Base-by-base conservation (phyloP, 768 basidiomycete species). In the Lepiota venenata region DNA sequence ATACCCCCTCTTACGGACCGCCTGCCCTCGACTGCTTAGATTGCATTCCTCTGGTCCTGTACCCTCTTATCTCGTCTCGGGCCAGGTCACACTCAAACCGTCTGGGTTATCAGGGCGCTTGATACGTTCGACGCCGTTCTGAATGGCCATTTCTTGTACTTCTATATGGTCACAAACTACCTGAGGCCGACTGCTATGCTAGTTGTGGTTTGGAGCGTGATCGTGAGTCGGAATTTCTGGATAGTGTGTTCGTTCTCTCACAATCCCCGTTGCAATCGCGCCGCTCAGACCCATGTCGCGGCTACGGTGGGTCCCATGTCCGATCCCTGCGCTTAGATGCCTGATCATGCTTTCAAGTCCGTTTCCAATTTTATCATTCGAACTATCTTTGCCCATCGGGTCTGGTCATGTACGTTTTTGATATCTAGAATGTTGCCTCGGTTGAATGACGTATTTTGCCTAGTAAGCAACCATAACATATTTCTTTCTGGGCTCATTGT, bases 81-180 rank as follows among this genome's bases (percentile, higher is more conserved):
- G 29, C 39, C 6, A n/a, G 8, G 18, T 42, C 36, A n/a, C 29
- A 32, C 15, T 55, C 27, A 4, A 22, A 10, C 16, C 20, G 15
- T 38, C 22, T 25, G 25, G 56, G 18, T n/a, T 15, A 20, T 14
- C 29, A 82, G 81, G 76, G 54, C 69, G 3, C 59, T 85, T 20
- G 83, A 85, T 62, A 82, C 83, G 0, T 79, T 84, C 52, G 80
- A 83, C 60, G 75, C 77, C 0, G 70, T 67, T 40, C 60, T 85
- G 51, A 78, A 76, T 43, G 70, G 71, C 46, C 83, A 85, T 61
- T 74, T 82, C 57, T 69, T 81, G 37, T 86, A 85, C 58, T 73
- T 72, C 60, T 85, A 85, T 58, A 71, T 83, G 47, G 80, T 85
- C 40, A 67, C 62, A 39, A 82, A 85, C 65, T 85, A 75, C 59